Conservation (phyloP, 495 filamentous ascomycete species). For the Astrothelium subdiscretum region DNA sequence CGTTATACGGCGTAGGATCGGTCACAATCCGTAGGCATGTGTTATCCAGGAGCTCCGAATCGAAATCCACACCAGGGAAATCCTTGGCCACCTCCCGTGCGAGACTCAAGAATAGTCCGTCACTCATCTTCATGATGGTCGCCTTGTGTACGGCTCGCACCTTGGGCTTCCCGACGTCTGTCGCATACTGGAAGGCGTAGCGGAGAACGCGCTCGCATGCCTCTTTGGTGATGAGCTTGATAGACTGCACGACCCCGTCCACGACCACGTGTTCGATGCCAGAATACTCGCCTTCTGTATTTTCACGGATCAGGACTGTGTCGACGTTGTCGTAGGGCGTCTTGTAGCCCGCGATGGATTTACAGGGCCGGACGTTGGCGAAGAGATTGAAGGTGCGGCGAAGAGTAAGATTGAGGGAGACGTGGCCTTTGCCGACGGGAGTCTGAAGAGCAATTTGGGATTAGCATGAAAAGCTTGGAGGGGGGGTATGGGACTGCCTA, state of each 20-base stretch:
- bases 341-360: conserved; percentile 92
- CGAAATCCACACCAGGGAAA: conserved; percentile 87
- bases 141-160: conserved; percentile 97
- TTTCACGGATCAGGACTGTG: conserved; percentile 96
- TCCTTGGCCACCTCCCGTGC: conserved; percentile 81
- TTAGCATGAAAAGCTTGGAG: conserved; percentile 5
- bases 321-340: conserved; percentile 97
- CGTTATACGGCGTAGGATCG: conserved; percentile 88
- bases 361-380: conserved; percentile 95
- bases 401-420: conserved; percentile 96
- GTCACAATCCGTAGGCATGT: conserved; percentile 96
- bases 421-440: conserved; percentile 95
- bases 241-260: conserved; percentile 95
- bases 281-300: conserved; percentile 99
- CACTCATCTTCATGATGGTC: conserved; percentile 99
- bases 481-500: conserved; percentile 37
- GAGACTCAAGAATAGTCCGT: conserved; percentile 88
- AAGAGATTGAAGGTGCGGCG: conserved; percentile 99
- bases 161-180: conserved; percentile 83
- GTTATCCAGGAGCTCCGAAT: conserved; percentile 95
- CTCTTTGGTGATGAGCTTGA: conserved; percentile 94
- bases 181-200: conserved; percentile 95
- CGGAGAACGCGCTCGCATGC: conserved; percentile 89
- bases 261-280: conserved; percentile 98
- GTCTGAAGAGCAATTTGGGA: conserved; percentile 43